Evolutionary conservation across 495 filamentous ascomycete species (phyloP), one percentile per base, ranked within the genome.

Genomic region (Evansstolkia leycettana): DNA sequence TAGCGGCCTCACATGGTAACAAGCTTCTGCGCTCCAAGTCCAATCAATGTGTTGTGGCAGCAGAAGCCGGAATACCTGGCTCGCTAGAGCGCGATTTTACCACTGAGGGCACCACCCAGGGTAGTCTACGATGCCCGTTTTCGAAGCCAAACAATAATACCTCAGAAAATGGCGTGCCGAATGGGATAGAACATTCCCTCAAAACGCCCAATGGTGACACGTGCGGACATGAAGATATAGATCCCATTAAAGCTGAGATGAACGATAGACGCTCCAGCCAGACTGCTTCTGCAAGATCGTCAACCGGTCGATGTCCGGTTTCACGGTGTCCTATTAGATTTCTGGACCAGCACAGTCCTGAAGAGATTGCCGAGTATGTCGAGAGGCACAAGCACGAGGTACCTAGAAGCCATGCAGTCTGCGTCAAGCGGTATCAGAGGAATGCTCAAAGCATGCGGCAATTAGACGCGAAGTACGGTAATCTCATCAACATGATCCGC

Each of bases 321-420:
- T 66, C 75, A 19, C 77, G 80, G 48, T 94, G 87, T 55, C 87
- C 87, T 1, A 94, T 94, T 41, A 80, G 87, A 23, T 92, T 78
- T 52, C 59, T 94, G 41, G 78, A 93, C 48, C 78, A 92, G 52
- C 84, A 92, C 51, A 83, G 83, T 1, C 85, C 87, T 1, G 84
- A 92, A 63, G 87, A 94, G 54, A 76, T 94, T 31, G 87, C 86
- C 11, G 67, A 76, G 40, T 94, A 93, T 48, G 80, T 94, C 36
- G 82, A 93, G 52, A 80, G 73, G 15, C 87, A 94, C 61, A 94
- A 93, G 52, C 86, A 94, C 47, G 82, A 93, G 44, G 73, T 94
- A 17, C 87, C 87, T 2, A 69, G 87, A 39, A 90, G 84, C 46
- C 87, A 94, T 56, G 84, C 87, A 40, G 75, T 94, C 13, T 94